Evolutionary conservation across 1,139 yeast genomes (phyloP), one percentile per base, ranked within the genome.

Genomic region (Hemisphaericaspora xylofermentans): DNA sequence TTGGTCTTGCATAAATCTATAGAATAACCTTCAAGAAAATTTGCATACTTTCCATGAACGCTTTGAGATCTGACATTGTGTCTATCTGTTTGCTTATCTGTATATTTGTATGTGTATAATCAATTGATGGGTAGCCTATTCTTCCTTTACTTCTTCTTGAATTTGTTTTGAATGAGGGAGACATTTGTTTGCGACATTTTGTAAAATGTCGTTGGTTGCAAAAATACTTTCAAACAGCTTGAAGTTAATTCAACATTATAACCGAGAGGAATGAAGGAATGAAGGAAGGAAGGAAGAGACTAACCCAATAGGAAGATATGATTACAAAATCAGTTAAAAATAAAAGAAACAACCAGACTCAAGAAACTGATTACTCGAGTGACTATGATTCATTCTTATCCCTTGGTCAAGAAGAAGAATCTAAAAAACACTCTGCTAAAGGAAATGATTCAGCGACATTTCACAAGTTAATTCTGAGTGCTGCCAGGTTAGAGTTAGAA

Each of bases 1-100:
- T 30, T 19, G 33, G 33, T 6, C n/a, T 31, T 4, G 17, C 6
- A 13, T 9, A n/a, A 18, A 9, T n/a, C n/a, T n/a, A n/a, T 10
- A 17, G 1, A 17, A 15, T 9, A 24, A 13, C 13, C 27, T 24
- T n/a, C n/a, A n/a, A n/a, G n/a, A 21, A 3, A 12, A 21, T 14
- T n/a, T 46, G 68, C 76, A 48, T 68, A 70, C 76, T 66, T 43
- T 62, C 58, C 34, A 69, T 52, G 46, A 63, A 68, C 36, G 58
- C 62, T 40, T 65, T 66, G 25, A 70, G 59, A 34, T 66, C 66
- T 21, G 74, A 66, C 76, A 69, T 50, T 24, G 2, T 63, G 34
- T 38, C 28, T 25, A 27, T 36, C 25, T 25, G 33, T 35, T n/a
- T 21, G 24, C 24, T 18, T 13, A 16, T 6, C 18, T n/a, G n/a